Evolutionary conservation across 345 rosid species (phyloP), one percentile per base, ranked within the genome.

Genomic region (Populus pruinosa): DNA sequence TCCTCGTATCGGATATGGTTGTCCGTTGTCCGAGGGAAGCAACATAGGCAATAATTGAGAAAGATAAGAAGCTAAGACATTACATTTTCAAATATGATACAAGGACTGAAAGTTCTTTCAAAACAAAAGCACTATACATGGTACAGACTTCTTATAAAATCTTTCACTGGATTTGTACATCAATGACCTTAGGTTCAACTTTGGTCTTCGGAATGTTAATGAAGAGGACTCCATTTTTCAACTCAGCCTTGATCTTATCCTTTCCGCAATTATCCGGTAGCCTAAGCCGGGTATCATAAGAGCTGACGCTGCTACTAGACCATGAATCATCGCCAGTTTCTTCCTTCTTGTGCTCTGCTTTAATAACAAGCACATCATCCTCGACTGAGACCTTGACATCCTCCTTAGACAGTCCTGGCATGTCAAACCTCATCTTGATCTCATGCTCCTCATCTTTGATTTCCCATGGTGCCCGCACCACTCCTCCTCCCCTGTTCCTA

Each of bases 341-440:
- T 29, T 74, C 76, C 39, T 67, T 67, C 80, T 85, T 91, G 39
- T 85, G 88, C 66, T 91, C 90, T 80, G 93, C 98, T 68, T 67
- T 89, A 31, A 94, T 88, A 0, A 88, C 83, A 49, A 94, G 88
- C 0, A 88, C 80, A 18, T 91, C 89, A 4, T 92, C 93, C 72
- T 91, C 97, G 0, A 92, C 81, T 0, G 88, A 88, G 7, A 94
- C 89, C 83, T 83, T 88, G 6, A 94, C 94, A 1, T 94, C 94
- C 47, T 91, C 96, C 89, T 86, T 92, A 3, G 88, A 80, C 5
- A 94, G 86, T 16, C 97, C 97, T 0, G 97, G 97, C 97, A 94
- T 81, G 88, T 92, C 97, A 18, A 91, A 91, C 74, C 97, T 87
- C 95, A 91, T 87, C 83, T 83, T 90, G 81, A 91, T 85, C 85